These are phyloP conservation scores for Pyricularia sp. DNA, from an alignment of 2,329 filamentous ascomycete species.

Conservation along the genomic window DNA sequence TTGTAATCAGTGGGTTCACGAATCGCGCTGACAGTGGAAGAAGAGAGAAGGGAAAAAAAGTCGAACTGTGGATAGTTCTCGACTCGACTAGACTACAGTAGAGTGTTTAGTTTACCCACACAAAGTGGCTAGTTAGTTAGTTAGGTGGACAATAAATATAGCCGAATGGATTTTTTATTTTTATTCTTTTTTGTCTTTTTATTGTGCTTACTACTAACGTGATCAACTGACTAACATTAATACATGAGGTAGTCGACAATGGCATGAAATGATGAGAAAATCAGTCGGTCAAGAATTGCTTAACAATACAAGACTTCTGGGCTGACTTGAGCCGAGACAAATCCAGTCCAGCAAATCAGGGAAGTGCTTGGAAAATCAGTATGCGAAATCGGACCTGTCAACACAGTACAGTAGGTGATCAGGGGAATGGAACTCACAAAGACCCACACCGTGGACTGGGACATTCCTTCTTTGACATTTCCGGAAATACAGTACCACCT, in stretches of 20 bases:
- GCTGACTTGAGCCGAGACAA: background rate
- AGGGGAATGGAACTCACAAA: background rate
- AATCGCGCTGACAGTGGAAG: background rate
- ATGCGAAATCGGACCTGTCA: background rate
- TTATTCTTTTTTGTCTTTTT: too few species aligned
- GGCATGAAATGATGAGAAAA: background rate
- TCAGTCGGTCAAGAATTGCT: background rate
- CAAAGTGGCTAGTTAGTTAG: too few species aligned
- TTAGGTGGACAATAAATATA: background rate
- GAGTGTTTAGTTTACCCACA: too few species aligned
- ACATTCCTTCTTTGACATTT: background rate
- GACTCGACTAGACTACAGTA: background rate
- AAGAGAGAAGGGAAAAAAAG: background rate
- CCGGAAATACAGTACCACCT: background rate
- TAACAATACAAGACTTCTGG: background rate
- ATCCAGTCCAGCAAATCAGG: background rate
- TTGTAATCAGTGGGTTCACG: background rate
- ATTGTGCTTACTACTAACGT: background rate
- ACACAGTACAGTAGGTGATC: background rate
- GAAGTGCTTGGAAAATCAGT: background rate
- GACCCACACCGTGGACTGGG: background rate
- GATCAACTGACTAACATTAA: background rate
- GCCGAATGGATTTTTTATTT: background rate
- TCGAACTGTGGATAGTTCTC: background rate
- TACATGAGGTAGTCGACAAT: background rate